These are phyloP conservation scores for Dryas integrifolia DNA, from an alignment of 331 rosid genomes.

Conservation along the genomic window DNA sequence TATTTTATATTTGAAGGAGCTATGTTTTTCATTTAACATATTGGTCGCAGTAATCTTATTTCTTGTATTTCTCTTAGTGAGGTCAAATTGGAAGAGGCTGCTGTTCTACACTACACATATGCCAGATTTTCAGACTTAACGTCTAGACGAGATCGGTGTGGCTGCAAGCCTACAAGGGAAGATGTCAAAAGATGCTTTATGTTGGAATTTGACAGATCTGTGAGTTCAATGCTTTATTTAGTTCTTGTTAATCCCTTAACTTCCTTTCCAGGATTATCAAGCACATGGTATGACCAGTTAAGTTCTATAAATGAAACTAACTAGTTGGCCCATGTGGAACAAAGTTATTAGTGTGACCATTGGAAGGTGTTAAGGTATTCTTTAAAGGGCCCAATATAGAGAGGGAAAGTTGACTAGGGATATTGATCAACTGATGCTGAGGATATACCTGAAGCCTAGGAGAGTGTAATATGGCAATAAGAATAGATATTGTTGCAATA, in stretches of 20 bases:
- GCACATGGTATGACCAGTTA: background rate
- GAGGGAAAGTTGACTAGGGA: background rate
- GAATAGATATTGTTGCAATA: background rate
- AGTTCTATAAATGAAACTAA: background rate
- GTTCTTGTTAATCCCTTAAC: conserved; percentile 7
- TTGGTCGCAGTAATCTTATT: conserved; percentile 25
- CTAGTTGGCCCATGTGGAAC: background rate
- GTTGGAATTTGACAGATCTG: conserved; percentile 98
- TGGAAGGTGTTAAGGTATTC: background rate
- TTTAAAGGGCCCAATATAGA: background rate
- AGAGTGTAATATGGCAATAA: background rate
- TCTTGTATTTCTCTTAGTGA: conserved; percentile 52
- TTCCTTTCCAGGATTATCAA: background rate
- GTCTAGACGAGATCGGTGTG: conserved; percentile 98
- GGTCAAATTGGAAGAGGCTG: conserved; percentile 98
- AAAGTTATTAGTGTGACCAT: background rate
- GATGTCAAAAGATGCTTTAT: conserved; percentile 99
- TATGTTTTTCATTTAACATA: conserved; percentile 13
- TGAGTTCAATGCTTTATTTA: conserved; percentile 40
- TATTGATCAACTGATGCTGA: background rate
- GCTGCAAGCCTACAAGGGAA: conserved; percentile 94
- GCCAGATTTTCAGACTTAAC: conserved; percentile 92
- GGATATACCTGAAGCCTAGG: background rate
- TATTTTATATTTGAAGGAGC: conserved; percentile 6
- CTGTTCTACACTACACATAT: conserved; percentile 90